Percentiles rank a stretch among this genome's conserved stretches.
These are phyloP conservation scores for Meira nashicola DNA, from an alignment of 1,284 basidiomycete species.

Conservation along the genomic window DNA sequence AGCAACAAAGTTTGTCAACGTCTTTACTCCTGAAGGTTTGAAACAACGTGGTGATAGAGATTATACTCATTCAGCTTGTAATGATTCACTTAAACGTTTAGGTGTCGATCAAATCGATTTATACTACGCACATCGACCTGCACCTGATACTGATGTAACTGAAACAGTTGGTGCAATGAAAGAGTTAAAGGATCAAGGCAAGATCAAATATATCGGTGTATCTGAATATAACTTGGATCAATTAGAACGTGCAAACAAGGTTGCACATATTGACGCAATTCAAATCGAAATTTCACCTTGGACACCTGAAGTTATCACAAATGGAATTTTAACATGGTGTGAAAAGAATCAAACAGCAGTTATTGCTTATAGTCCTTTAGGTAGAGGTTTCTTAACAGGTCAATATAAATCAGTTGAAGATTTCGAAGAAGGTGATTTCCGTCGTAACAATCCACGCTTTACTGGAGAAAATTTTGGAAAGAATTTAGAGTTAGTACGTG, in stretches of 20 bases:
- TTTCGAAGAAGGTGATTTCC: slow-evolving; percentile 30
- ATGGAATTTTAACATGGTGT: slow-evolving; percentile 39
- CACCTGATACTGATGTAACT: slow-evolving; percentile 56
- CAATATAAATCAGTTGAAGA: slow-evolving; percentile 22
- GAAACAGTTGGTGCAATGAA: slow-evolving; percentile 60
- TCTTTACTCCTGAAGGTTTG: slow-evolving; percentile 22
- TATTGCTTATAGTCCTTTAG: slow-evolving; percentile 34
- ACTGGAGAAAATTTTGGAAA: slow-evolving; percentile 23
- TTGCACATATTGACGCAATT: slow-evolving; percentile 54
- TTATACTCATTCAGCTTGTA: slow-evolving; percentile 51
- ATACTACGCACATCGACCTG: slow-evolving; percentile 54
- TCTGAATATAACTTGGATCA: slow-evolving; percentile 46
- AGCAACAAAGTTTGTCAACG: slow-evolving; percentile 54
- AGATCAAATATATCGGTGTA: slow-evolving; percentile 71
- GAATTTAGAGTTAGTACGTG: slow-evolving; percentile 31
- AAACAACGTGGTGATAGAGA: slow-evolving; percentile 25
- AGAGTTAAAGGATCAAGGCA: slow-evolving; percentile 65
- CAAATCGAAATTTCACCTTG: slow-evolving; percentile 58
- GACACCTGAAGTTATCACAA: slow-evolving; percentile 40
- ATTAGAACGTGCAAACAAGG: slow-evolving; percentile 27
- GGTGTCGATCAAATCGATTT: slow-evolving; percentile 53
- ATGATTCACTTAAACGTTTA: slow-evolving; percentile 49
- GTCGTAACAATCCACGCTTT: slow-evolving; percentile 31
- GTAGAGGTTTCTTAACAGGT: slow-evolving; percentile 35
- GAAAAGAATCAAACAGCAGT: slow-evolving; percentile 24